Base-by-base conservation (phyloP, 305 asterid species). In the Caryopteris hybrid region DNA sequence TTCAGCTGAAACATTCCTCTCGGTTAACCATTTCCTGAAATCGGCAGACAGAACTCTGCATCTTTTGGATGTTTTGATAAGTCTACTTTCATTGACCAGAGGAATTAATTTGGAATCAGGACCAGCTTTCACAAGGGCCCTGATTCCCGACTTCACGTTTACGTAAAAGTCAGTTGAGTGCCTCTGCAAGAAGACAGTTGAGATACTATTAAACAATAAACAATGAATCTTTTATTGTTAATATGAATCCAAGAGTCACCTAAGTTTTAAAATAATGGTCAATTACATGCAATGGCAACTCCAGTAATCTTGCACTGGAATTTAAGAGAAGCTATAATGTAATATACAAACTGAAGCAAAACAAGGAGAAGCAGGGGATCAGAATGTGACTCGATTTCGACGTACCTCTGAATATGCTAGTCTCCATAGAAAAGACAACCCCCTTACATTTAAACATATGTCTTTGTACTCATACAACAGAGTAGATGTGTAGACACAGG, bases 401-500 rank as follows among this genome's bases (percentile, higher is more conserved):
- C 39, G 16, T 70, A 79, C 87, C 84, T 82, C 84, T 22, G 76
- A 78, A 69, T 80, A 77, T 23, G 81, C 60, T 16, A 69, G 64
- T 43, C 81, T 66, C 83, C 83, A 72, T 18, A 23, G 62, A 6
- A 45, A 52, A 64, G 70, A 77, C 10, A 79, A 72, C 27, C 60
- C 69, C 17, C 38, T 70, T 2, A 59, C 72, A 61, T 52, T 74
- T 51, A 68, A 36, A 72, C 82, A 77, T 0, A 56, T 66, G 36
- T 64, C 47, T 65, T 77, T 68, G 50, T 17, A 54, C 74, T 83
- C 83, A 68, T 72, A 78, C 50, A 80, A 62, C 77, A 48, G 2
- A 23, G 88, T 78, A 9, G 83, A 79, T 38, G 85, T 69, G 69
- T 80, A 80, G 58, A 80, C 80, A 39, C 87, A 83, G 23, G 68